Base-by-base conservation (phyloP, 1,139 yeast species). In the Entelexis sorbosivorans region DNA sequence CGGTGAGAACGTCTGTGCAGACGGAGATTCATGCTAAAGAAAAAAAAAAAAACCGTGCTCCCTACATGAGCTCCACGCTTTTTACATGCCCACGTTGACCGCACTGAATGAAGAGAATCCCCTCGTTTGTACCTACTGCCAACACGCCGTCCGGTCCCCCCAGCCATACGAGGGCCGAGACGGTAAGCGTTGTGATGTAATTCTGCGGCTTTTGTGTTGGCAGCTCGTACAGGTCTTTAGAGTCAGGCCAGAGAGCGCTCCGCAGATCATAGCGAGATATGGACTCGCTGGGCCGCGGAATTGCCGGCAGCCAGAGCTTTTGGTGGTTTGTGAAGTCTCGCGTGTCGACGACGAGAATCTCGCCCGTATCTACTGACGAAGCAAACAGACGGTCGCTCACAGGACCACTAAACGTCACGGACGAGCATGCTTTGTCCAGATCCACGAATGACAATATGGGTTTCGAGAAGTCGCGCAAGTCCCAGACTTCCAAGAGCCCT, bases 271-370 rank as follows among this genome's bases (percentile, higher is more conserved):
- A 42, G 10, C 45, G 45, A 2, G 45, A 42, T 2, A 42, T 17
- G 4, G 45, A 14, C 14, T 42, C 45, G 33, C 45, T 42, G 24
- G 45, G 45, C n/a, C 45, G 17, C 1, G 45, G 45, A 9, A 42
- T 42, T 4, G 36, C 35, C 6, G 45, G 45, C 5, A 42, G 45
- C 45, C 45, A 42, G 7, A 42, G 10, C 20, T 31, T 42, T 11
- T 32, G 14, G 22, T 32, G 20, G 5, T 17, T 17, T 3, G 28
- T 4, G 20, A 42, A 31, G 8, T 19, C 16, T 1, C 45, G 35
- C 13, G 45, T 42, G 22, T 42, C 45, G 2, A 42, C n/a, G 8
- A 42, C 45, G 5, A 42, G 29, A 31, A 42, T 17, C 38, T 42
- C 45, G 5, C 31, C 20, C 19, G 35, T 14, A 20, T 42, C 19